Conservation (phyloP, 805 yeast species). For the Spathaspora hagerdaliae region DNA sequence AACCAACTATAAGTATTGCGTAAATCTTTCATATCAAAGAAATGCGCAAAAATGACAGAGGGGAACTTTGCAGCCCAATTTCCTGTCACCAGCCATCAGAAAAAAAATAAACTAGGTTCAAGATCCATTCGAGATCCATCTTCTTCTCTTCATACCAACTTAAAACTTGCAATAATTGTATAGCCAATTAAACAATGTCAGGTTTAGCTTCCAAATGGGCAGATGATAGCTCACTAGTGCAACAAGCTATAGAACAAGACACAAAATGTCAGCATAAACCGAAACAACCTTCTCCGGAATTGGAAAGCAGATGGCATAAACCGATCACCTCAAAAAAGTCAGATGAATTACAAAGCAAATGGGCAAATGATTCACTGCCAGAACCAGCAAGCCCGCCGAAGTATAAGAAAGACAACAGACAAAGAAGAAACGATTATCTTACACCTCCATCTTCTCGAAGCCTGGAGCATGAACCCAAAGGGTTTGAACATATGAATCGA, state of each 20-base stretch:
- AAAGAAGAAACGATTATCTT: background rate
- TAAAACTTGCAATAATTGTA: too few species aligned
- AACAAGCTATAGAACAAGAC: constrained; percentile 23
- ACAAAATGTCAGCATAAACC: constrained; percentile 1
- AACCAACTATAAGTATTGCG: too few species aligned
- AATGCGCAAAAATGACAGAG: too few species aligned
- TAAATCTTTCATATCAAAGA: too few species aligned
- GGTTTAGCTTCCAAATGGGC: constrained; percentile 34
- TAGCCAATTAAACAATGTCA: constrained; percentile 5
- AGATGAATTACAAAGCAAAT: constrained; percentile 24
- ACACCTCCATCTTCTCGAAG: constrained; percentile 2
- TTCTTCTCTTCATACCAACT: too few species aligned
- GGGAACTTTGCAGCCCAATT: too few species aligned
- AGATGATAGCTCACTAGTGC: constrained; percentile 20
- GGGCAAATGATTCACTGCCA: constrained; percentile 22
- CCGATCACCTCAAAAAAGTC: constrained; percentile 10
- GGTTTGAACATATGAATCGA: background rate
- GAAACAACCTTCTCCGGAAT: background rate
- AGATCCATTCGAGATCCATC: too few species aligned
- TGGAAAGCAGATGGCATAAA: constrained; percentile 7
- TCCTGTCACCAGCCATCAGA: too few species aligned
- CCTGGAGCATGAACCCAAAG: background rate
- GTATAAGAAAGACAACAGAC: background rate
- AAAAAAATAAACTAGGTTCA: too few species aligned
- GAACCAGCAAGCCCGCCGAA: background rate